Base-by-base conservation (phyloP, 2,329 filamentous ascomycete species). In the Remersonia thermophila region DNA sequence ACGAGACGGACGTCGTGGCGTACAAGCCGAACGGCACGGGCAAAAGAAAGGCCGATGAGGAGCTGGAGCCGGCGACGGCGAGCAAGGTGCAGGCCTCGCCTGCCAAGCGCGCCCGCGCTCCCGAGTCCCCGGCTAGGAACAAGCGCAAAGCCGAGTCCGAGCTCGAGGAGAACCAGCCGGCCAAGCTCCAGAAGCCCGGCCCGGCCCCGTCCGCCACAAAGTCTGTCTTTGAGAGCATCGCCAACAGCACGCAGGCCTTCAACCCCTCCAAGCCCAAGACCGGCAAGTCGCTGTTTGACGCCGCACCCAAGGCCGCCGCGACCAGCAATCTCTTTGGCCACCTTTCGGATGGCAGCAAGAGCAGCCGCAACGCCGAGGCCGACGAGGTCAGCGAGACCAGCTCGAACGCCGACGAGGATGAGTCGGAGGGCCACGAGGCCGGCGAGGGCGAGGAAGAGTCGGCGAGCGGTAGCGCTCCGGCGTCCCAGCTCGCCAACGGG, bases 251-350 rank as follows among this genome's bases (percentile, higher is more conserved):
- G 16, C 20, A 5, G 20, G 52, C 41, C 10, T 37, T 48, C 7
- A 47, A 56, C 8, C 51, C 60, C 27, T 33, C 55, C 4, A 59
- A 59, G 44, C 31, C 57, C 26, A 56, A 58, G 45, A 41, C 56
- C 15, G 60, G 61, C 48, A 44, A 53, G 12, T 60, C 53, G 25
- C 47, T 50, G 7, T 48, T 55, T 8, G 49, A 49, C 15, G 27
- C 45, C 27, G 58, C 55, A 36, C 35, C 56, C 12, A 65, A 66
- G 50, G 49, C 58, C 32, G 36, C 37, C 7, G 42, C 46, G 10
- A 30, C 53, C 1, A 48, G 54, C 29, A 76, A 77, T 48, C 74
- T 76, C 33, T 79, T 79, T 48, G 66, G 65, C 16, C 69, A 77
- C 45, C 61, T 77, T 7, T 76, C 72, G 1, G 70, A 73, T 47